These are phyloP conservation scores for Exophiala spinifera DNA, from an alignment of 2,329 filamentous ascomycete genomes.

Conservation along the genomic window DNA sequence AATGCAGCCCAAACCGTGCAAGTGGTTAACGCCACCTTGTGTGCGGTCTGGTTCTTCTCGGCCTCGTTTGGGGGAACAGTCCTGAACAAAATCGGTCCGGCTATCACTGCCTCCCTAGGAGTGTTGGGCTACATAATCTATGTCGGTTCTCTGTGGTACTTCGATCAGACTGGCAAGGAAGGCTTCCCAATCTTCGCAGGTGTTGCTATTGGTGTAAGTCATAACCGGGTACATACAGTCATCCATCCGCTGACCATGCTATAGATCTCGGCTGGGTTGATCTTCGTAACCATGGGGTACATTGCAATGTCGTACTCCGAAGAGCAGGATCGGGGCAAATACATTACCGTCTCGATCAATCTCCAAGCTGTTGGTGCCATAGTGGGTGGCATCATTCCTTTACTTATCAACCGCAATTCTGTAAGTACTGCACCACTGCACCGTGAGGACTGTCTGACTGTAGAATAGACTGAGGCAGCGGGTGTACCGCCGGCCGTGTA, in stretches of 20 bases:
- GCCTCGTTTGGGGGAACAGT: constrained; percentile 7
- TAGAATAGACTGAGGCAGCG: constrained; percentile 4
- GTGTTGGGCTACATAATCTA: constrained; percentile 9
- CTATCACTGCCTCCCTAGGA: constrained; percentile 2
- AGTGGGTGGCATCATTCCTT: constrained; percentile 8
- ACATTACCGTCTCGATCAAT: constrained; percentile 33
- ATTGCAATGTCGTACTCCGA: constrained; percentile 36
- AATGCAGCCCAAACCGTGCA: constrained; percentile 4
- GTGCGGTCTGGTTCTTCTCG: constrained; percentile 8
- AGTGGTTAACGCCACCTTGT: constrained; percentile 9
- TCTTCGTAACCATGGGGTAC: constrained; percentile 35
- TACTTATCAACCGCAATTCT: constrained; percentile 11
- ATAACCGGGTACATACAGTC: background rate
- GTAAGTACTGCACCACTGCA: background rate
- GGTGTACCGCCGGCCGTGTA: constrained; percentile 11
- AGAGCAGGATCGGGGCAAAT: constrained; percentile 34
- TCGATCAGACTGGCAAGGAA: constrained; percentile 8
- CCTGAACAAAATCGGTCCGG: constrained; percentile 11
- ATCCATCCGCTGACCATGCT: background rate
- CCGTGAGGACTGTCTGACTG: background rate
- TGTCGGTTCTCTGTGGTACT: constrained; percentile 13
- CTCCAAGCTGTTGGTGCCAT: constrained; percentile 32
- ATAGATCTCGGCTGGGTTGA: constrained; percentile 22
- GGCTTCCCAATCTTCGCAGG: constrained; percentile 7
- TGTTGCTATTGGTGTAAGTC: constrained; percentile 9